These are phyloP conservation scores for Lepiota brunneoincarnata DNA, from an alignment of 768 basidiomycete genomes.

Conservation along the genomic window DNA sequence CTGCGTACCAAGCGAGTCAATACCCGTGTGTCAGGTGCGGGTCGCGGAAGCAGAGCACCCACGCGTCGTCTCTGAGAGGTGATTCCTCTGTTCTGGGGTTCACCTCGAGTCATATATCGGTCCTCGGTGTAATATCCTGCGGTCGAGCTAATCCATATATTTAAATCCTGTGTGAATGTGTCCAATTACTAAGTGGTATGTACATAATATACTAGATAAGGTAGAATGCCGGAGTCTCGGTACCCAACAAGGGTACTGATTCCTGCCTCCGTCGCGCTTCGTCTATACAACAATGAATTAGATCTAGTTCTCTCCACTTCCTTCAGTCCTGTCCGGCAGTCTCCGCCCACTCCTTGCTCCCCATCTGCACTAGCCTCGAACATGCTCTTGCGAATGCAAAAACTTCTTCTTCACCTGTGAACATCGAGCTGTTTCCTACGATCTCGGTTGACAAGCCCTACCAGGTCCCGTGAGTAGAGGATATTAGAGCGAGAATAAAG, in stretches of 20 bases:
- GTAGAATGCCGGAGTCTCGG: no score
- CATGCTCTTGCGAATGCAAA: conserved; percentile 97
- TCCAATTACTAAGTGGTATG: no score
- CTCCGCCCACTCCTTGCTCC: conserved; percentile 82
- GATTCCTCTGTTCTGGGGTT: no score
- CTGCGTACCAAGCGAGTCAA: not conserved
- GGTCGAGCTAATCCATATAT: no score
- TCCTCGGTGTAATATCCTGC: no score
- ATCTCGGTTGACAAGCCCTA: conserved; percentile 77
- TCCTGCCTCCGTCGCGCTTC: not conserved
- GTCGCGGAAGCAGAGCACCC: not conserved
- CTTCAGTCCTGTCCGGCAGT: conserved; percentile 35
- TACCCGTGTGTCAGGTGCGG: not conserved
- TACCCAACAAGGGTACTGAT: no score
- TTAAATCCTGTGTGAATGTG: no score
- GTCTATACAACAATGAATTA: not conserved
- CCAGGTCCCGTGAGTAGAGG: not conserved
- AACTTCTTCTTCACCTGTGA: conserved; percentile 93
- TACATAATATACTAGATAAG: no score
- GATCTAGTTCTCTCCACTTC: not conserved
- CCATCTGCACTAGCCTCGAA: conserved; percentile 85
- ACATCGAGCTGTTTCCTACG: conserved; percentile 85
- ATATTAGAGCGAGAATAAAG: not conserved
- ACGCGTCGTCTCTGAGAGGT: no score
- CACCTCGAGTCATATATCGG: no score